These are phyloP conservation scores for Ceratobasidium sp. DNA, from an alignment of 1,284 basidiomycete species.

Conservation along the genomic window DNA sequence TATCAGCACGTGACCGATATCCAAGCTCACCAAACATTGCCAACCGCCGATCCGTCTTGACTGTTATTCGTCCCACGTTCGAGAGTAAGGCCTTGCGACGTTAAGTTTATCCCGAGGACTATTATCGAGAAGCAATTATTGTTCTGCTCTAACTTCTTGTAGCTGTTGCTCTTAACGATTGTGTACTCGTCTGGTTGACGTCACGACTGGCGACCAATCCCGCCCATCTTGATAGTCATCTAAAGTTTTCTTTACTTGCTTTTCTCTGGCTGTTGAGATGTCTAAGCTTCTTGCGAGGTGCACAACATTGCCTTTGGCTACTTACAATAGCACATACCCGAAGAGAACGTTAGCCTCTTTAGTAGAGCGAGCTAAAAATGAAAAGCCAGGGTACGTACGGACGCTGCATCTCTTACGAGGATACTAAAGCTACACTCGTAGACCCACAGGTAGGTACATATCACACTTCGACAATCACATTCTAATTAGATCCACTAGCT, in stretches of 20 bases:
- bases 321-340: background rate
- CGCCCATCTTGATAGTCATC: background rate
- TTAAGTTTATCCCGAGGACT: no score
- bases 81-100: no score
- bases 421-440: background rate
- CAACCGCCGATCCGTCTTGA: no score
- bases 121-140: no score
- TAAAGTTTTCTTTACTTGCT: background rate
- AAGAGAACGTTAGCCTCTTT: slow-evolving; percentile 19
- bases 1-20: no score
- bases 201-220: background rate
- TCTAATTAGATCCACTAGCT: slow-evolving; percentile 64
- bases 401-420: background rate
- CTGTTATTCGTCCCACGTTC: no score
- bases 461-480: no score
- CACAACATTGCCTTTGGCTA: background rate
- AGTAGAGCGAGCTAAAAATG: slow-evolving; percentile 14
- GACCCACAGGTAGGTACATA: slow-evolving; percentile 31
- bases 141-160: no score
- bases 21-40: no score
- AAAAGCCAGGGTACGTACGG: slow-evolving; percentile 23
- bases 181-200: background rate
- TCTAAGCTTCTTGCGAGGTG: background rate
- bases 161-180: background rate
- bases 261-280: background rate